Conservation (phyloP, 2,329 filamentous ascomycete genomes). For the Zymoseptoria tritici region DNA sequence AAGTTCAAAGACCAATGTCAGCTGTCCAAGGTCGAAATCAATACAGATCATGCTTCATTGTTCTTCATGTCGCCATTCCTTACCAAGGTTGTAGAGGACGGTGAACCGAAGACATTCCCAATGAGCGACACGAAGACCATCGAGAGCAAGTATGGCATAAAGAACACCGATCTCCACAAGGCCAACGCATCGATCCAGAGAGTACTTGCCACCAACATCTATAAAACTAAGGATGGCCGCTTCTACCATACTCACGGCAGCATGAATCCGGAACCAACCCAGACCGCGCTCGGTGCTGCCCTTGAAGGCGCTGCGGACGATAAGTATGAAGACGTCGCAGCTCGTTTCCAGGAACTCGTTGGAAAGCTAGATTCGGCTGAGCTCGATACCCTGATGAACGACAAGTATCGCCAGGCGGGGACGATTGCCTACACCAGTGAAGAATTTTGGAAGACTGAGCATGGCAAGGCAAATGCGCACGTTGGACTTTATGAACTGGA, state of each 20-base stretch:
- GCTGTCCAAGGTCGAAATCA: constrained; percentile 11
- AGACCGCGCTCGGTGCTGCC: constrained; percentile 31
- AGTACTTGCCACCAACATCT: constrained; percentile 39
- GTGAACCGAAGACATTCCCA: background rate
- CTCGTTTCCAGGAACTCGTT: constrained; percentile 37
- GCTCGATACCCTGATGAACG: constrained; percentile 36
- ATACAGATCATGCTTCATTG: constrained; percentile 18
- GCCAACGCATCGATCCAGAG: constrained; percentile 6
- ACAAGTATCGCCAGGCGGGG: constrained; percentile 35
- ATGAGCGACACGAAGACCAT: background rate
- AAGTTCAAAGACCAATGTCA: constrained; percentile 11
- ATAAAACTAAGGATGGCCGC: constrained; percentile 38
- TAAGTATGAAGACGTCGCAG: constrained; percentile 35
- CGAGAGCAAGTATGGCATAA: constrained; percentile 7
- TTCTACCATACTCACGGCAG: constrained; percentile 43
- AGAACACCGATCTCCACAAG: constrained; percentile 11
- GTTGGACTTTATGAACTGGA: constrained; percentile 16
- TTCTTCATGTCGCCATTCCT: constrained; percentile 21
- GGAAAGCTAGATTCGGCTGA: constrained; percentile 33
- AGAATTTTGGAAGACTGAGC: constrained; percentile 33
- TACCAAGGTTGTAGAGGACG: constrained; percentile 4
- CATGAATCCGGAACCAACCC: constrained; percentile 41
- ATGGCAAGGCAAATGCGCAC: constrained; percentile 22
- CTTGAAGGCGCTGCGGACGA: constrained; percentile 22
- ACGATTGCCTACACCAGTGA: constrained; percentile 36